A percentile compares a stretch with the other conserved stretches of the same genome.
phyloP scores from a whole-genome alignment of 2,329 filamentous ascomycete genomes.

The Simplicillium aogashimaense region DNA sequence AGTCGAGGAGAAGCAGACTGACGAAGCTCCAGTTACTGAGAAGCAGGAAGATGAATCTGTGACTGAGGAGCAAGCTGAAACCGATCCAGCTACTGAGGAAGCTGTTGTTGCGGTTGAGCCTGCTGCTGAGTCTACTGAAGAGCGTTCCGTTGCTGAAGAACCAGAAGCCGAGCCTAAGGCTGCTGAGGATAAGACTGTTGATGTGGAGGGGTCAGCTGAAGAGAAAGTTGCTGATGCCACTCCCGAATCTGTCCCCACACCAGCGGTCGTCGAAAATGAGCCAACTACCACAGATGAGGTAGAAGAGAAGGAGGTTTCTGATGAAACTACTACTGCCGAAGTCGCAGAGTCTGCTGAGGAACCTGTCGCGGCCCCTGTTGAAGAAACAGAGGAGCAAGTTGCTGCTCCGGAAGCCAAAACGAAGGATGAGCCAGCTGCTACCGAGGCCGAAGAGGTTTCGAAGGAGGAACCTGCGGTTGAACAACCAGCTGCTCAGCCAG shows the following conservation, averaged over 20 bases:
- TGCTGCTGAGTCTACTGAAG: too few species aligned
- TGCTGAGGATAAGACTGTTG: neutral
- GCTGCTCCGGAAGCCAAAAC: neutral
- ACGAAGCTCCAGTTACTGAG: conserved; percentile 3
- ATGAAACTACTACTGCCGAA: neutral
- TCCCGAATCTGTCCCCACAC: neutral
- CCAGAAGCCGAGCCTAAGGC: conserved; percentile 1
- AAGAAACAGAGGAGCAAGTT: neutral
- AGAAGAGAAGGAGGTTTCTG: neutral
- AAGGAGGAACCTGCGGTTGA: neutral
- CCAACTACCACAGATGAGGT: neutral
- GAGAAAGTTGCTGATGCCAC: neutral
- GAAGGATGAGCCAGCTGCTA: neutral
- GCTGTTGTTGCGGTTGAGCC: conserved; percentile 11
- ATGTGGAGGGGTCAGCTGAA: too few species aligned
- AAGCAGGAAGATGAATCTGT: conserved; percentile 6
- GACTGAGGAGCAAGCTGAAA: conserved; percentile 4
- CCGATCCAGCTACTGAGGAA: neutral
- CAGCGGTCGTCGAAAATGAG: neutral
- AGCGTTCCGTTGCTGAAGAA: too few species aligned
- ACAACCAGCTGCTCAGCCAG: neutral
- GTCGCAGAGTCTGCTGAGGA: neutral
- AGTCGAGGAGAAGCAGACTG: neutral
- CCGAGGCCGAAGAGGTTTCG: neutral
- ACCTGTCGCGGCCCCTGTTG: neutral